Percentiles rank a stretch among this genome's conserved stretches.
phyloP scores from a whole-genome alignment of 2,329 filamentous ascomycete genomes.

The Epichloe sp. region DNA sequence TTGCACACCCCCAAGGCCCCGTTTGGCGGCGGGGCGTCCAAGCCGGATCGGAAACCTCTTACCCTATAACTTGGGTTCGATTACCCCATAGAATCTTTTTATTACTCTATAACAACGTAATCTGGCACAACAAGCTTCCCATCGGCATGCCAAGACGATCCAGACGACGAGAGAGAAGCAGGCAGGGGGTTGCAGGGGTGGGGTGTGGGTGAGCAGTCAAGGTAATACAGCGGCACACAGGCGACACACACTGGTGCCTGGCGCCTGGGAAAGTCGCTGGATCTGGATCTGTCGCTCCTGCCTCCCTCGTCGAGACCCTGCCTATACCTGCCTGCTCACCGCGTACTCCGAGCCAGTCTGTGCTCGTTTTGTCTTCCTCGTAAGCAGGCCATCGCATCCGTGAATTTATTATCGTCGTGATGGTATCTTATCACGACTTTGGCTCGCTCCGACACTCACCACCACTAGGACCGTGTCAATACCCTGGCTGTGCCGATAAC shows the following conservation, averaged over 20 bases:
- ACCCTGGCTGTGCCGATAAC: constrained; percentile 3
- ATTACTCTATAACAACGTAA: constrained; percentile 21
- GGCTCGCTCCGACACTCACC: neutral
- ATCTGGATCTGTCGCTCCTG: neutral
- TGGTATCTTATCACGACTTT: constrained; percentile 3
- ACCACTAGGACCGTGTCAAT: neutral
- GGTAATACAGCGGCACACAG: neutral
- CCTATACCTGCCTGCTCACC: too few relatives aligned
- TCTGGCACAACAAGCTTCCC: constrained; percentile 7
- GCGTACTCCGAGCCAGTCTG: too few relatives aligned
- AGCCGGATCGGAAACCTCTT: constrained; percentile 6
- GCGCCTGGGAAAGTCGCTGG: neutral
- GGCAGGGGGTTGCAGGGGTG: neutral
- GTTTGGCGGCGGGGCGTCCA: neutral
- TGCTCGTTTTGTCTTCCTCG: neutral
- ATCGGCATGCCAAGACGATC: neutral
- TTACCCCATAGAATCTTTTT: constrained; percentile 10
- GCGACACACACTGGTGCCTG: neutral
- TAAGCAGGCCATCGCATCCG: neutral
- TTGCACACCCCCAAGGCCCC: neutral
- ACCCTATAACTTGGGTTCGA: constrained; percentile 8
- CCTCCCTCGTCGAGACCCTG: neutral
- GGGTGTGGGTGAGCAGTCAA: too few relatives aligned
- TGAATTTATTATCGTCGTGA: constrained; percentile 5
- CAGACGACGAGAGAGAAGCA: neutral